Conservation (phyloP, 208 protist species). For the Acanthamoeba culbertsoni region DNA sequence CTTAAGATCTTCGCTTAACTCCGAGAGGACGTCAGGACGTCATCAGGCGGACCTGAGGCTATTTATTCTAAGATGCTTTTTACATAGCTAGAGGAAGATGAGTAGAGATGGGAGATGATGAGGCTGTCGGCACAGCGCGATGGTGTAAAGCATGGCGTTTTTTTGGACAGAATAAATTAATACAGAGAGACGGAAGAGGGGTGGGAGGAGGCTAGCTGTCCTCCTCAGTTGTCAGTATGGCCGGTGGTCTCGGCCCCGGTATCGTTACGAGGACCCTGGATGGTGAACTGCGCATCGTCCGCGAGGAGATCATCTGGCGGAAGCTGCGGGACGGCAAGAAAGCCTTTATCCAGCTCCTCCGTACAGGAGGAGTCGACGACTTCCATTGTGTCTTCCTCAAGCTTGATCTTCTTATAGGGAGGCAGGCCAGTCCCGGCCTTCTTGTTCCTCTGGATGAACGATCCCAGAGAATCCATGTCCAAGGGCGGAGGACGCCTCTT, state of each 20-base stretch:
- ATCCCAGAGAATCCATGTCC: background rate
- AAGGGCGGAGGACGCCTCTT: background rate
- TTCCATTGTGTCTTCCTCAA: slow-evolving; percentile 9
- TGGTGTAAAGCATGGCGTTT: background rate
- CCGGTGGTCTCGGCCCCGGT: slow-evolving; percentile 18
- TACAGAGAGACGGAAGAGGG: background rate
- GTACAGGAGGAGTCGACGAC: background rate
- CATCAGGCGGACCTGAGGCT: no score
- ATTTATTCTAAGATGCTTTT: no score
- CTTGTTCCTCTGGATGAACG: slow-evolving; percentile 33
- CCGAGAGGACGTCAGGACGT: no score
- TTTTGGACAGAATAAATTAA: slow-evolving; percentile 55
- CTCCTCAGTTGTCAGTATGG: background rate
- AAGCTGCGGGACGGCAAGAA: background rate
- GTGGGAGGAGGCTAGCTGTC: background rate
- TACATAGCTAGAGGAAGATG: no score
- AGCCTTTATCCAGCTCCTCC: slow-evolving; percentile 1
- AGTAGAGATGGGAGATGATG: background rate
- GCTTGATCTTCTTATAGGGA: slow-evolving; percentile 44
- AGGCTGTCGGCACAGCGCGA: background rate
- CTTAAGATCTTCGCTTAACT: no score
- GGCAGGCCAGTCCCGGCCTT: background rate
- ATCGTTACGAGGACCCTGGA: background rate
- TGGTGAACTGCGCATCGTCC: background rate
- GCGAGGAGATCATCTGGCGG: background rate